phyloP scores from a whole-genome alignment of 1,284 basidiomycete genomes.

The Coniferiporia sulphurascens region DNA sequence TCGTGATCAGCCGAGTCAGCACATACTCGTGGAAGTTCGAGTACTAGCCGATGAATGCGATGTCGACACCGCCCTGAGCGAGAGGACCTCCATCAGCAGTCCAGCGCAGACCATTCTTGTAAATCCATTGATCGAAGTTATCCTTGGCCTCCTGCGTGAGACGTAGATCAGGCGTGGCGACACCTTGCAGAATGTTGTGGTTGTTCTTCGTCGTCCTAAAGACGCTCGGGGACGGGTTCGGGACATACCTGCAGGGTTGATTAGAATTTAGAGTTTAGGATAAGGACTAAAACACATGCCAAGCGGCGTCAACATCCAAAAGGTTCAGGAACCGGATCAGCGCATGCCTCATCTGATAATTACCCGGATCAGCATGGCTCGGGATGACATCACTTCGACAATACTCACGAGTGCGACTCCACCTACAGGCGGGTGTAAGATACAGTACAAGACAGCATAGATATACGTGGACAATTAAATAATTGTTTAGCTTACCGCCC shows the following conservation, averaged over 20 bases:
- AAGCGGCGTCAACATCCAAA: constrained; percentile 76
- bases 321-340: constrained; percentile 75
- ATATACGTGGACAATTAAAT: constrained; percentile 21
- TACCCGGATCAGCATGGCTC: background rate
- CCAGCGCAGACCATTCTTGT: constrained; percentile 80
- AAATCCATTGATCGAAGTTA: constrained; percentile 82
- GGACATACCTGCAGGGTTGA: constrained; percentile 64
- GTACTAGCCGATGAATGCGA: constrained; percentile 71
- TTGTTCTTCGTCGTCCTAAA: constrained; percentile 92
- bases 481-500: constrained; percentile 50
- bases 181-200: constrained; percentile 85
- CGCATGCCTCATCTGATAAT: constrained; percentile 77
- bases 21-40: background rate
- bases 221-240: constrained; percentile 79
- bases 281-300: constrained; percentile 41
- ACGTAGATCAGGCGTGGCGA: constrained; percentile 68
- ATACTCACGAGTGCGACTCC: constrained; percentile 77
- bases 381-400: background rate
- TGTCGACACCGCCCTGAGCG: constrained; percentile 72
- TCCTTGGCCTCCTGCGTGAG: constrained; percentile 72
- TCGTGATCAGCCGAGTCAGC: constrained; percentile 5
- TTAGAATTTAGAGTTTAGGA: background rate
- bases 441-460: background rate
- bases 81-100: constrained; percentile 75
- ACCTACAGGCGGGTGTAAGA: constrained; percentile 36